These are phyloP conservation scores for Stellera chamaejasme DNA, from an alignment of 345 rosid species.

Conservation along the genomic window DNA sequence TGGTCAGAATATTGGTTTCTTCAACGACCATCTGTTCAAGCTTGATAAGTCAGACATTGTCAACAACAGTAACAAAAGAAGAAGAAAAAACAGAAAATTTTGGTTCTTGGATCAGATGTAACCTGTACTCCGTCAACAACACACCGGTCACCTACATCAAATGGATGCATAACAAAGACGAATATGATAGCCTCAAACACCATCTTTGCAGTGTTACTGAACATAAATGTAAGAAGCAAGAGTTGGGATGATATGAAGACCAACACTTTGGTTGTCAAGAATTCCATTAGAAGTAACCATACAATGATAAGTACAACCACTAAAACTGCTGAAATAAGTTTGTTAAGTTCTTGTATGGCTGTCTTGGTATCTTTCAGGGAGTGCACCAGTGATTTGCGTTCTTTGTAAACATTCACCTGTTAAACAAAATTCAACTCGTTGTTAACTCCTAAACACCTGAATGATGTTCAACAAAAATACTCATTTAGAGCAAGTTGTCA, in stretches of 20 bases:
- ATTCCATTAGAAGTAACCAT: constrained; percentile 43
- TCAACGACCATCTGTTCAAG: constrained; percentile 65
- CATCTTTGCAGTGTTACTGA: constrained; percentile 22
- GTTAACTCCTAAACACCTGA: not conserved
- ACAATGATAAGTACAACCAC: constrained; percentile 24
- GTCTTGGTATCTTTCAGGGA: constrained; percentile 53
- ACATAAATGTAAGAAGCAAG: constrained; percentile 35
- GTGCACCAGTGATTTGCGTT: constrained; percentile 40
- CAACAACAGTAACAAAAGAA: not conserved
- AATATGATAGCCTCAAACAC: constrained; percentile 51
- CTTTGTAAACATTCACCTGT: constrained; percentile 44
- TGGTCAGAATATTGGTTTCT: constrained; percentile 68
- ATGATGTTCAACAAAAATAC: not conserved
- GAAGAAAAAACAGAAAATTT: too few relatives aligned
- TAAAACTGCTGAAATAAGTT: constrained; percentile 28
- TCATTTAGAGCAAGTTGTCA: not conserved
- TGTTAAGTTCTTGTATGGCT: constrained; percentile 55
- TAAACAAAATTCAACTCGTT: not conserved
- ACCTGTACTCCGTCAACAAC: constrained; percentile 79
- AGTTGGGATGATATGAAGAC: constrained; percentile 47
- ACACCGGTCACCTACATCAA: constrained; percentile 76
- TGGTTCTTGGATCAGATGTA: constrained; percentile 1
- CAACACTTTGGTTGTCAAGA: constrained; percentile 32
- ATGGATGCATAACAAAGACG: constrained; percentile 79
- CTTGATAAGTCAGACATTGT: constrained; percentile 2